phyloP scores from a whole-genome alignment of 768 basidiomycete genomes.

The Psilocybe sp. region DNA sequence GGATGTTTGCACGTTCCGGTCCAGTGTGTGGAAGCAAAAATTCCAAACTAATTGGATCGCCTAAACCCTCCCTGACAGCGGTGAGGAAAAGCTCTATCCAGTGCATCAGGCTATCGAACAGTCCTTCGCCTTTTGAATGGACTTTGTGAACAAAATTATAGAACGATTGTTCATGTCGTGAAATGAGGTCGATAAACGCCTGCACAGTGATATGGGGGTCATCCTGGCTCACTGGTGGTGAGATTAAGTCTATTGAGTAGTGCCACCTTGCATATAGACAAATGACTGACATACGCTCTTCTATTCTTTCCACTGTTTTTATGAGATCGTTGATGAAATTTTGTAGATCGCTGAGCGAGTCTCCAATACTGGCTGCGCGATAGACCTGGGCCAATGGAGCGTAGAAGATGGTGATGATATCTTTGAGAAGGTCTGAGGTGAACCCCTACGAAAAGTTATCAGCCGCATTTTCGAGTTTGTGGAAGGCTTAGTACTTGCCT shows the following conservation, averaged over 20 bases:
- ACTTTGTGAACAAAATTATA: slow-evolving; percentile 98
- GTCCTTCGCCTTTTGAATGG: slow-evolving; percentile 90
- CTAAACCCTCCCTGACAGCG: slow-evolving; percentile 85
- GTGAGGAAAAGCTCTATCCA: slow-evolving; percentile 97
- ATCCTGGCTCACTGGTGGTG: slow-evolving; percentile 64
- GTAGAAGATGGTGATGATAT: slow-evolving; percentile 99
- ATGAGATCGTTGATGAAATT: slow-evolving; percentile 95
- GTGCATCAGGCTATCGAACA: slow-evolving; percentile 91
- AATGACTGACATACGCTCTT: slow-evolving; percentile 65
- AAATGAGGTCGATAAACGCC: slow-evolving; percentile 88
- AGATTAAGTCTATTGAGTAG: slow-evolving; percentile 3
- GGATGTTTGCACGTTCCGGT: slow-evolving; percentile 68
- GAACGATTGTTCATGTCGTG: slow-evolving; percentile 93
- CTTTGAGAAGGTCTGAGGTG: slow-evolving; percentile 92
- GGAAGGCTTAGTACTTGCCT: slow-evolving; percentile 48
- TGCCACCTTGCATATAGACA: background rate
- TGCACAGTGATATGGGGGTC: slow-evolving; percentile 88
- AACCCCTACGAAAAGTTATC: slow-evolving; percentile 58
- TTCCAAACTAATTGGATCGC: slow-evolving; percentile 75
- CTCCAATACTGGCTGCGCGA: slow-evolving; percentile 93
- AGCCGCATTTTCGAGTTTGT: background rate
- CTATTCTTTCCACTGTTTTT: slow-evolving; percentile 86
- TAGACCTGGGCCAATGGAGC: slow-evolving; percentile 95
- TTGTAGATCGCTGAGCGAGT: slow-evolving; percentile 89
- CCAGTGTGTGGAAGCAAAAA: slow-evolving; percentile 84